Base-by-base conservation (phyloP, 345 rosid genomes). In the Populus tremula region DNA sequence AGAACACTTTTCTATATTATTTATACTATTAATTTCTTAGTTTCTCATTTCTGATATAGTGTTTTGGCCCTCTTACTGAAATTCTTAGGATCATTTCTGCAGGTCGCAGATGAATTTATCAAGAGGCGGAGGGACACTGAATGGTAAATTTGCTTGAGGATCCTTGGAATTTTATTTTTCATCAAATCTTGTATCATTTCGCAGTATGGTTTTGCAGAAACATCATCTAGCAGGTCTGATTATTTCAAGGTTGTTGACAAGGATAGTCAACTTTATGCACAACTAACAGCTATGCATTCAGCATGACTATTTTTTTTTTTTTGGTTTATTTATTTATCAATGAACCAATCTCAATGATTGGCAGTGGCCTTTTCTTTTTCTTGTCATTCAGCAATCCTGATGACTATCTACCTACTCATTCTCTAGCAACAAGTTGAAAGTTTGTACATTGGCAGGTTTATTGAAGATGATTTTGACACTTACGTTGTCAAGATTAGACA, bases 61-160 rank as follows among this genome's bases (percentile, higher is more conserved):
- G 11, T 39, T 56, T 67, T 17, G 17, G 31, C 25, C 47, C 45
- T 72, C 59, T 81, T 74, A 33, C 50, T 27, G 45, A 69, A 66
- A 76, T 33, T 7, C 23, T 31, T 33, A 23, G 5, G 25, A 23
- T 81, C 75, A 35, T 73, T 67, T 69, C 29, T 21, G 76, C 85
- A 89, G 94, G 92, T 91, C 66, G 92, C 81, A 18, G 92, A 89
- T 84, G 94, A 91, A 85, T 91, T 89, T 70, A 80, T 89, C 62
- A 88, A 85, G 86, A 89, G 94, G 79, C 76, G 92, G 18, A 81
- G 79, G 53, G 94, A 91, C 36, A 87, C 90, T 23, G 94, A 89
- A 82, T 87, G 94, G 94, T 91, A 77, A 78, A 82, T 49, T 41
- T 39, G 64, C 64, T 74, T 11, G 47, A 76, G 67, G 66, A 66